phyloP scores from a whole-genome alignment of 148 eudicot species.

The Rhododendron mucronatum region DNA sequence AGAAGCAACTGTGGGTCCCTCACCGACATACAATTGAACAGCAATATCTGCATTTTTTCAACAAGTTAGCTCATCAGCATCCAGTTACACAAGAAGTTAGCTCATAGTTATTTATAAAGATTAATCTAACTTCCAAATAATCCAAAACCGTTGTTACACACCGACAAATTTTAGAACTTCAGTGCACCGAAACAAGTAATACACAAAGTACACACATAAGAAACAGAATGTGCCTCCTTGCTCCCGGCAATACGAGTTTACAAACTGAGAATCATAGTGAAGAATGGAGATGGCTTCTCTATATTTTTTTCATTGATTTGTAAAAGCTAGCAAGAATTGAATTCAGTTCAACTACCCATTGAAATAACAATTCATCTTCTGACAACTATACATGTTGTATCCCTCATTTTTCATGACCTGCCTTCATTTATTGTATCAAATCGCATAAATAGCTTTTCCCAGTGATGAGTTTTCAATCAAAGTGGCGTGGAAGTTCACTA shows the following conservation, averaged over 20 bases:
- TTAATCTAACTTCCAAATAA: neutral
- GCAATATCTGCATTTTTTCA: constrained; percentile 68
- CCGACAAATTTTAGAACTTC: neutral
- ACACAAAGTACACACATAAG: neutral
- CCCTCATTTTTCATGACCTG: neutral
- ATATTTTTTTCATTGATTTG: neutral
- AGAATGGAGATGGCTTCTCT: neutral
- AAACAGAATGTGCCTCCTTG: neutral
- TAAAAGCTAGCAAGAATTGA: neutral
- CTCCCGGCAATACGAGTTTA: neutral
- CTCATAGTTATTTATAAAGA: neutral
- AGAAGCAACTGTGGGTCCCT: constrained; percentile 93
- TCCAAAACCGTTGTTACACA: neutral
- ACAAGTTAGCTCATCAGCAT: constrained; percentile 19
- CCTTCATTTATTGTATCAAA: neutral
- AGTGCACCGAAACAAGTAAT: neutral
- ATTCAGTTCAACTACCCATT: neutral
- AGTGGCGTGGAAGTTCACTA: neutral
- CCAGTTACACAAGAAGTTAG: neutral
- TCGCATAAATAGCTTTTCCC: neutral
- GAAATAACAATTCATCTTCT: neutral
- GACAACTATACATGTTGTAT: neutral
- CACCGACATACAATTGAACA: constrained; percentile 98
- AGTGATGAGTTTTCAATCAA: neutral
- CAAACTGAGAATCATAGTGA: neutral